Evolutionary conservation across 148 eudicot species (phyloP), one percentile per base, ranked within the genome.

Genomic region (Diospyros kaki): DNA sequence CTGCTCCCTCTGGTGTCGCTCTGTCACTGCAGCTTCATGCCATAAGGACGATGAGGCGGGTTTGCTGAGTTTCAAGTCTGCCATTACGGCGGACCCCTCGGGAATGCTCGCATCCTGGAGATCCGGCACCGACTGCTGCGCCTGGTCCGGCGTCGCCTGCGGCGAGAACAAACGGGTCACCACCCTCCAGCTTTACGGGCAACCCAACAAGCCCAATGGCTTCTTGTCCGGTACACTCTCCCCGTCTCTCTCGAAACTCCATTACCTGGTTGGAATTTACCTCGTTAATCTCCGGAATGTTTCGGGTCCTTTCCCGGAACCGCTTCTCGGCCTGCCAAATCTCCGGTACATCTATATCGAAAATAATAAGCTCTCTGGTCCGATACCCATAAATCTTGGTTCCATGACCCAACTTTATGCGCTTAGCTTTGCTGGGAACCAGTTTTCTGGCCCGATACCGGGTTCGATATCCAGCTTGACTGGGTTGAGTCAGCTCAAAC

Each of bases 141-240:
- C 65, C 18, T 86, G 89, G 89, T 4, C 1, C 40, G 87, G 83
- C n/a, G 41, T 86, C 0, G 38, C 76, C 1, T 86, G 89, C 74
- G 74, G 41, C 2, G 71, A 4, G 10, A 43, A 59, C 0, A 70
- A 74, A 71, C 87, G 89, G 60, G 91, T 88, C 77, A 77, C 68
- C 0, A 68, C 54, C 3, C 18, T 88, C 3, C 4, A 10, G 4
- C 59, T 88, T 14, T 5, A 4, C 40, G 83, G 86, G 2, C 54
- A 64, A 54, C 74, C 59, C 45, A 42, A 55, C 10, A 82, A 85
- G 5, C 69, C 82, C 14, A 82, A 78, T 41, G 4, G 64, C 43
- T 78, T 17, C 53, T 56, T 88, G 51, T 60, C 84, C 6, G 91
- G 89, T 53, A 78, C 86, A 6, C 82, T 83, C 77, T 88, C 91